These are phyloP conservation scores for Sicyos edulis DNA, from an alignment of 306 rosid genomes.

Conservation along the genomic window DNA sequence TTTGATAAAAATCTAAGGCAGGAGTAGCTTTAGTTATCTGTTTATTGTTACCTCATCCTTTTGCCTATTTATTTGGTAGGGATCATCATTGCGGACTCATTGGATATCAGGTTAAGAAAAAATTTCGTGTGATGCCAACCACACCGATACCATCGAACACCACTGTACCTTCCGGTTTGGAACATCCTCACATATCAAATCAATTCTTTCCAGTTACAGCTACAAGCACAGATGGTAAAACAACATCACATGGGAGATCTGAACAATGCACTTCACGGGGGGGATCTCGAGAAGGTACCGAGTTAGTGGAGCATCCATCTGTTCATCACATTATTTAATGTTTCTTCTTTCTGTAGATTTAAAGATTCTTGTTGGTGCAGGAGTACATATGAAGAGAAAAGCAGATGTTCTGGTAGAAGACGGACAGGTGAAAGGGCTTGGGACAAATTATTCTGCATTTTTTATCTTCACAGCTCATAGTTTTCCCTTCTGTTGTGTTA, in stretches of 20 bases:
- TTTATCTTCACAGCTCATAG: slow-evolving; percentile 22
- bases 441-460: background rate
- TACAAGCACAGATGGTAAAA: slow-evolving; percentile 22
- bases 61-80: slow-evolving; percentile 40
- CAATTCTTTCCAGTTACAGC: slow-evolving; percentile 24
- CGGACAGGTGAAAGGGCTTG: slow-evolving; percentile 29
- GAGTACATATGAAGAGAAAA: slow-evolving; percentile 57
- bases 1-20: slow-evolving; percentile 10
- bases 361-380: slow-evolving; percentile 28
- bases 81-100: slow-evolving; percentile 56
- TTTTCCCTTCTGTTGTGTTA: slow-evolving; percentile 42
- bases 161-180: slow-evolving; percentile 24
- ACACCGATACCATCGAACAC: slow-evolving; percentile 18
- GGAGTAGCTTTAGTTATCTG: background rate
- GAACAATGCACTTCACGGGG: slow-evolving; percentile 29
- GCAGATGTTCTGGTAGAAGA: slow-evolving; percentile 28
- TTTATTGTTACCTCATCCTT: background rate
- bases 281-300: slow-evolving; percentile 39
- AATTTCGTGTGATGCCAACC: slow-evolving; percentile 18
- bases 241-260: slow-evolving; percentile 23
- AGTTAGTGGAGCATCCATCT: slow-evolving; percentile 18
- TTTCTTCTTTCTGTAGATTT: background rate
- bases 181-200: slow-evolving; percentile 26
- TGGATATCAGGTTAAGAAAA: slow-evolving; percentile 53
- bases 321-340: slow-evolving; percentile 12